Evolutionary conservation across 441 rosid species (phyloP).

Genomic region (Aleurites moluccanus): DNA sequence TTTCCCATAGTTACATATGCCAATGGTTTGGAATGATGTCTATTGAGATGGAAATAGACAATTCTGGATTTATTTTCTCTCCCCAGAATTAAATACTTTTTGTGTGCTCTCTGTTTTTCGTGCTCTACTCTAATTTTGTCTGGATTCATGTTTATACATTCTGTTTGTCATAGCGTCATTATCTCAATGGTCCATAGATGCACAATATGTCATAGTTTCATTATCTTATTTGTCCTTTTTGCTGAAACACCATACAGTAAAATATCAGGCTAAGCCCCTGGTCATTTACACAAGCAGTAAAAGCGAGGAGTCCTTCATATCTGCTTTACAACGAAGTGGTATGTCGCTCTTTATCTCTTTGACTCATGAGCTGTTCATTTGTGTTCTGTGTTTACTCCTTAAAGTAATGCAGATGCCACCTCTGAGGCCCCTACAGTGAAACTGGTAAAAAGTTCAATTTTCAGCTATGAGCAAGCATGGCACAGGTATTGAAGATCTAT

Average conservation of each 20-base stretch:
- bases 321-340: conserved; percentile 87
- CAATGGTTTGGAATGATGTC: neutral
- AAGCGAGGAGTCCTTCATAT: conserved; percentile 79
- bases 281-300: conserved; percentile 87
- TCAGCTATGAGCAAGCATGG: conserved; percentile 99
- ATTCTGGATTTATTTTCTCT: conserved; percentile 5
- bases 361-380: conserved; percentile 21
- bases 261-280: conserved; percentile 83
- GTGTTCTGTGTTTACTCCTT: conserved; percentile 30
- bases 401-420: conserved; percentile 59
- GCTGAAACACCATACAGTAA: conserved; percentile 48
- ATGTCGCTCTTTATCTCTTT: conserved; percentile 28
- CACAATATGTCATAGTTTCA: neutral
- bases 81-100: neutral
- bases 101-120: conserved; percentile 1
- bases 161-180: neutral
- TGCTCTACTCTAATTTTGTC: neutral
- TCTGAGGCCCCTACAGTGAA: conserved; percentile 59
- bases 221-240: conserved; percentile 22
- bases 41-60: conserved; percentile 13
- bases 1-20: neutral
- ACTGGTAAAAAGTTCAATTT: conserved; percentile 86
- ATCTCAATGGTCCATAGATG: conserved; percentile 11
- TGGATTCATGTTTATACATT: neutral
- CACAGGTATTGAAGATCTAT: conserved; percentile 60